A percentile compares a stretch with the other conserved stretches of the same genome.
Conservation (phyloP, 2,329 filamentous ascomycete genomes). For the Juglanconis juglandina region DNA sequence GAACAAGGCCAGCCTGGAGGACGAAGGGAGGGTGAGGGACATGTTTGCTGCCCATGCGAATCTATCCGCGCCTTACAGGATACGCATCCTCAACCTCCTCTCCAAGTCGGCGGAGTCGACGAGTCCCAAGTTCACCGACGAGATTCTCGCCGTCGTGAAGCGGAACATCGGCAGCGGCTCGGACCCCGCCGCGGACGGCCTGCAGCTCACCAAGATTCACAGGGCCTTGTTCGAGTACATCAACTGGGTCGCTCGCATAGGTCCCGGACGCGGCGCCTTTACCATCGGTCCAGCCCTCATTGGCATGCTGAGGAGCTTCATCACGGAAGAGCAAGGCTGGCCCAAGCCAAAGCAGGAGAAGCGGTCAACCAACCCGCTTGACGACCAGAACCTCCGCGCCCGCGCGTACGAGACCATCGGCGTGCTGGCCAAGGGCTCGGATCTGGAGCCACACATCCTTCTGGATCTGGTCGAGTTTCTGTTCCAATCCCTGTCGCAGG, state of each 20-base stretch:
- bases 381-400: slow-evolving; percentile 66
- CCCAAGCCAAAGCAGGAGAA: slow-evolving; percentile 49
- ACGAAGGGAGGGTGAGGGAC: slow-evolving; percentile 56
- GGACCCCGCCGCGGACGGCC: slow-evolving; percentile 42
- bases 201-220: slow-evolving; percentile 77
- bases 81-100: slow-evolving; percentile 71
- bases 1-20: slow-evolving; percentile 70
- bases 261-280: slow-evolving; percentile 55
- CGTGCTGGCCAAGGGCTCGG: slow-evolving; percentile 65
- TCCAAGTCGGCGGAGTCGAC: slow-evolving; percentile 74
- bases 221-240: slow-evolving; percentile 82
- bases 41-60: slow-evolving; percentile 73
- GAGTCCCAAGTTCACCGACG: slow-evolving; percentile 52
- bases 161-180: slow-evolving; percentile 47
- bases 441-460: slow-evolving; percentile 53
- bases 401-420: slow-evolving; percentile 91
- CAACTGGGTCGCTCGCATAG: slow-evolving; percentile 79
- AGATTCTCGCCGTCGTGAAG: slow-evolving; percentile 68
- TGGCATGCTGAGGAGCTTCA: slow-evolving; percentile 65
- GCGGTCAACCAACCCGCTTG: slow-evolving; percentile 36
- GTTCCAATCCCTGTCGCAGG: slow-evolving; percentile 77
- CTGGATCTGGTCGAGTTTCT: slow-evolving; percentile 65
- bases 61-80: slow-evolving; percentile 70
- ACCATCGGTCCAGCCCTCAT: slow-evolving; percentile 68
- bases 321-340: slow-evolving; percentile 75